Base-by-base conservation (phyloP, 768 basidiomycete species). In the Aureoboletus auriporus region DNA sequence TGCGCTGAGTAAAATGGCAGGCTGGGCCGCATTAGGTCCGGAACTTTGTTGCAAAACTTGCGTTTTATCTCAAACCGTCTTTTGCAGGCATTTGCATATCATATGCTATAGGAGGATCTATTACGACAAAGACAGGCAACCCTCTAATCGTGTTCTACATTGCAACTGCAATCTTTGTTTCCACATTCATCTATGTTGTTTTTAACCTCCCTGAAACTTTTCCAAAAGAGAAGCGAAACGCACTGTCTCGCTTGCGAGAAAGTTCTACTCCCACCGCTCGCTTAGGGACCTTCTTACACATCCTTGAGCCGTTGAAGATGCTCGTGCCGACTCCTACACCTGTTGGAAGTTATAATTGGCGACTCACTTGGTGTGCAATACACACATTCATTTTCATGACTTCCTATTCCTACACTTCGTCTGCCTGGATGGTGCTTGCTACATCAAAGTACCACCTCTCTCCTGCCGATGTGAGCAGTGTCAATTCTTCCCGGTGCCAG, bases 191-290 rank as follows among this genome's bases (percentile, higher is more conserved):
- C 12, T 69, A 66, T 38, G 50, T 60, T 1, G 26, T 45, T 16
- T 40, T 44, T 12, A 11, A 64, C 17, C 56, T 70, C 3, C 67
- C 68, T 1, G 67, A 69, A 49, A 60, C 68, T 14, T 61, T 69
- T 27, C 53, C 60, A 0, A 40, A 62, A 30, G 50, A 57, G 10
- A 63, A 59, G 26, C 53, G 60, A n/a, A 53, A 54, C 1, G 51
- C 52, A 20, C 42, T 65, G 20, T 1, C 54, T 48, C 4, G 20
- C 5, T 20, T 8, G 7, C 14, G 29, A 42, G 2, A 16, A 23
- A 38, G 14, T 16, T 23, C 20, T 23, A 23, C 20, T 23, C 20
- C 20, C 20, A 23, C 20, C 20, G 28, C 42, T 23, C 34, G 17
- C 12, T 39, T 41, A 0, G 11, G 17, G 10, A 14, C 35, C 11